Evolutionary conservation across 768 basidiomycete genomes (phyloP).

Genomic region (Tricholoma sp.): DNA sequence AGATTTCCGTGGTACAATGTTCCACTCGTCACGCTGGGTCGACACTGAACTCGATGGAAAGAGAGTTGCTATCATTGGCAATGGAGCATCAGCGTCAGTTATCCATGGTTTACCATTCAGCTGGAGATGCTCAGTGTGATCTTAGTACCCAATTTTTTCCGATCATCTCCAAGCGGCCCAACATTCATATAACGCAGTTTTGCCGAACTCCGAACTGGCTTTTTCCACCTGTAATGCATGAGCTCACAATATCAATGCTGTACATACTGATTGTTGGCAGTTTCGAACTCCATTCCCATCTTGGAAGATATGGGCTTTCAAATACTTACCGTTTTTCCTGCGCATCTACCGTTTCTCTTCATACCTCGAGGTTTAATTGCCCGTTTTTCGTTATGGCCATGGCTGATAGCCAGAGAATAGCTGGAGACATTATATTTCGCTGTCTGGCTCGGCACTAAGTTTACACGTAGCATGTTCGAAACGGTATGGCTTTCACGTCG

Average conservation of each 20-base stretch:
- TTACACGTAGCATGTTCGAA: not conserved
- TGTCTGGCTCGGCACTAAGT: not conserved
- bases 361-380: not conserved
- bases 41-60: conserved; percentile 38
- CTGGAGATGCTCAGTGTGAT: not conserved
- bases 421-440: not conserved
- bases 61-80: conserved; percentile 53
- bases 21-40: conserved; percentile 52
- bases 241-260: too few species aligned
- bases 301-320: conserved; percentile 8
- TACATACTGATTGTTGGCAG: not conserved
- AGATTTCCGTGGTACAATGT: conserved; percentile 42
- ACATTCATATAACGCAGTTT: conserved; percentile 42
- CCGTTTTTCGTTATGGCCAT: conserved; percentile 4
- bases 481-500: conserved; percentile 1
- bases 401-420: not conserved
- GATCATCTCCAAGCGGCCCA: conserved; percentile 34
- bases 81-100: conserved; percentile 48
- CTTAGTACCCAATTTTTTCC: conserved; percentile 48
- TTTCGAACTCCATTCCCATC: not conserved
- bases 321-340: conserved; percentile 7
- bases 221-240: conserved; percentile 32
- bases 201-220: conserved; percentile 47
- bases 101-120: not conserved
- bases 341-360: conserved; percentile 8